Conservation (phyloP, 768 basidiomycete genomes). For the Tubosaeta sp. region DNA sequence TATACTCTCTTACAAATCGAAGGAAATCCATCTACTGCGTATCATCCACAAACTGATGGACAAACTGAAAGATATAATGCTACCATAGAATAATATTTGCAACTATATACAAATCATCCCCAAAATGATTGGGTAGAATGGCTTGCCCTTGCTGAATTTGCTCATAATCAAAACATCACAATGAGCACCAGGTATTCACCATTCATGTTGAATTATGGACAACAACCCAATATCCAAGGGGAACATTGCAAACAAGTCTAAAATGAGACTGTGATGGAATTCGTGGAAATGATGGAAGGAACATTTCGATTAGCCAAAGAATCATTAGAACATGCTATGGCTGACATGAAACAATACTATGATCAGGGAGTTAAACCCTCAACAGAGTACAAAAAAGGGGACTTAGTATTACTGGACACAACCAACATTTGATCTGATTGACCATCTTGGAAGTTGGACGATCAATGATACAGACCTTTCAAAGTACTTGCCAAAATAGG, state of each 20-base stretch:
- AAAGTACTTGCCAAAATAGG: background rate
- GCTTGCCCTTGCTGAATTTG: background rate
- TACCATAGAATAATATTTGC: background rate
- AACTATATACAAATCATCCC: background rate
- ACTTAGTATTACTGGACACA: background rate
- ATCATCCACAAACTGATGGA: conserved; percentile 31
- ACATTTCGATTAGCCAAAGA: too few species aligned
- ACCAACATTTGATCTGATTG: background rate
- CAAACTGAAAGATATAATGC: background rate
- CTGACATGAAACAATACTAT: background rate
- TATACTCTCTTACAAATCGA: conserved; percentile 30
- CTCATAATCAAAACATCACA: background rate
- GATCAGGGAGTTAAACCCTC: background rate
- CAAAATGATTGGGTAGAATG: background rate
- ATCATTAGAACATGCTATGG: background rate
- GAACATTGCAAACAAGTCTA: too few species aligned
- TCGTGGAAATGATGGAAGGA: background rate
- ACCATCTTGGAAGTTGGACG: background rate
- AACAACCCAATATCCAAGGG: background rate
- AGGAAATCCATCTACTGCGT: conserved; percentile 35
- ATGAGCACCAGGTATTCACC: background rate
- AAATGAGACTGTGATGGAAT: too few species aligned
- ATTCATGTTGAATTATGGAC: background rate
- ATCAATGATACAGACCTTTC: background rate
- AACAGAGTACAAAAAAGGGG: background rate